Percentiles rank a stretch among this genome's conserved stretches.
Conservation (phyloP, 805 yeast species). For the Candida krabiensis region DNA sequence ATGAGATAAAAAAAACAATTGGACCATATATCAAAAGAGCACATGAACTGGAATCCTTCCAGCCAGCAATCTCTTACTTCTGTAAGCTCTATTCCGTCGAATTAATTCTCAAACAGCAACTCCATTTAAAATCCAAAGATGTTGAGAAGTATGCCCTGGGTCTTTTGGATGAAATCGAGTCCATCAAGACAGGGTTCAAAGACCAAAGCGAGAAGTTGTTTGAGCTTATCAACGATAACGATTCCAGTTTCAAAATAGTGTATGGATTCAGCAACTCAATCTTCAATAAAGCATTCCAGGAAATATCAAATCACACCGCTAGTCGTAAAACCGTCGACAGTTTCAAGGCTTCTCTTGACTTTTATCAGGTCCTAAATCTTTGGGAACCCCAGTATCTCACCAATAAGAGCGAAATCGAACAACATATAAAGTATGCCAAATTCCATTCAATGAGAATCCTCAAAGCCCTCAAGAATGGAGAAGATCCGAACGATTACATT, state of each 20-base stretch:
- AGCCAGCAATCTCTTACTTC: conserved; percentile 72
- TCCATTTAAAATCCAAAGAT: conserved; percentile 57
- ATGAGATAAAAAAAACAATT: conserved; percentile 35
- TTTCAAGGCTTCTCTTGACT: conserved; percentile 55
- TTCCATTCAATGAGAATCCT: conserved; percentile 61
- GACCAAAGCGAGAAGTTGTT: conserved; percentile 39
- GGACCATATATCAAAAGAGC: conserved; percentile 54
- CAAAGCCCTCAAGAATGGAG: conserved; percentile 45
- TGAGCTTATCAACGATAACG: conserved; percentile 58
- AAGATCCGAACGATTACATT: conserved; percentile 58
- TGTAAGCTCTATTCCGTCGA: conserved; percentile 76
- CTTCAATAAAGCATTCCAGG: conserved; percentile 53
- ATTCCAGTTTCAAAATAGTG: conserved; percentile 54
- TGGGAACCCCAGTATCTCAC: conserved; percentile 34
- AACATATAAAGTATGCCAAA: conserved; percentile 59
- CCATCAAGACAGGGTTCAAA: conserved; percentile 40
- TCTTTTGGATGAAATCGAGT: conserved; percentile 72
- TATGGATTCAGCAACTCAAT: conserved; percentile 58
- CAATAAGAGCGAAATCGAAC: conserved; percentile 23
- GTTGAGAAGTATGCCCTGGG: conserved; percentile 59
- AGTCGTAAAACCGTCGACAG: conserved; percentile 48
- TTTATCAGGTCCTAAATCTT: conserved; percentile 49
- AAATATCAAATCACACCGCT: conserved; percentile 43
- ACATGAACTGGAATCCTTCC: conserved; percentile 52
- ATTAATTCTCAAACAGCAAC: conserved; percentile 56